A percentile compares a stretch with the other conserved stretches of the same genome.
These are phyloP conservation scores for Verticillium klebahnii DNA, from an alignment of 2,329 filamentous ascomycete genomes.

Conservation along the genomic window DNA sequence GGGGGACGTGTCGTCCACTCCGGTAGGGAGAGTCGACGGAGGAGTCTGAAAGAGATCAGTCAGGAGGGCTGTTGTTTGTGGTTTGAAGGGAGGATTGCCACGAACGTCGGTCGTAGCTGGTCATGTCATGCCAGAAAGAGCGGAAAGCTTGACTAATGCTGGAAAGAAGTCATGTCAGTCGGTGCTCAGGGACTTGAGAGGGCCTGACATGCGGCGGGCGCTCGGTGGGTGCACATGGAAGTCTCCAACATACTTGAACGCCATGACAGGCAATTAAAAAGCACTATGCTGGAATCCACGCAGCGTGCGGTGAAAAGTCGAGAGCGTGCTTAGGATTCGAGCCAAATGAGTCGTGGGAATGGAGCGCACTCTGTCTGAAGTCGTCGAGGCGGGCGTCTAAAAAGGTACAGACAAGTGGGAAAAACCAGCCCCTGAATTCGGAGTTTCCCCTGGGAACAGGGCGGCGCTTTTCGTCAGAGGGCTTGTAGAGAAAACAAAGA, in stretches of 20 bases:
- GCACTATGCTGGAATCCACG: not conserved
- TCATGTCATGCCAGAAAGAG: constrained; percentile 93
- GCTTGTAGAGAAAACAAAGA: not conserved
- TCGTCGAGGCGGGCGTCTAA: not conserved
- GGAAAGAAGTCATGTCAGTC: constrained; percentile 3
- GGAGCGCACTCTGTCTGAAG: not conserved
- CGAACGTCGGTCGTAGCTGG: constrained; percentile 65
- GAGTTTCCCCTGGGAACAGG: not conserved
- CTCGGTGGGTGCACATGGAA: not conserved
- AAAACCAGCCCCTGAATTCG: not conserved
- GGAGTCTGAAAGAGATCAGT: constrained; percentile 61
- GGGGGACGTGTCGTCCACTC: constrained; percentile 82
- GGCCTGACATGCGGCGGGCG: not conserved
- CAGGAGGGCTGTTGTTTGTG: constrained; percentile 14
- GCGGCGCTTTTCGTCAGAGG: not conserved
- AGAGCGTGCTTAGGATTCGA: not conserved
- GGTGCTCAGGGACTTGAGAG: not conserved
- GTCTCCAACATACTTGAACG: constrained; percentile 12
- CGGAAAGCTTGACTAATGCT: constrained; percentile 71
- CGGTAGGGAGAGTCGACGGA: constrained; percentile 90
- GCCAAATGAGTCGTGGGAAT: not conserved
- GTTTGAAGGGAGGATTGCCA: constrained; percentile 3
- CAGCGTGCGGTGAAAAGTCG: not conserved
- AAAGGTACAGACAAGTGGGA: not conserved
- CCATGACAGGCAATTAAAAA: constrained; percentile 13